Percentiles rank a stretch among this genome's conserved stretches.
These are phyloP conservation scores for Tetracladium setigerum DNA, from an alignment of 495 filamentous ascomycete genomes.

Conservation along the genomic window DNA sequence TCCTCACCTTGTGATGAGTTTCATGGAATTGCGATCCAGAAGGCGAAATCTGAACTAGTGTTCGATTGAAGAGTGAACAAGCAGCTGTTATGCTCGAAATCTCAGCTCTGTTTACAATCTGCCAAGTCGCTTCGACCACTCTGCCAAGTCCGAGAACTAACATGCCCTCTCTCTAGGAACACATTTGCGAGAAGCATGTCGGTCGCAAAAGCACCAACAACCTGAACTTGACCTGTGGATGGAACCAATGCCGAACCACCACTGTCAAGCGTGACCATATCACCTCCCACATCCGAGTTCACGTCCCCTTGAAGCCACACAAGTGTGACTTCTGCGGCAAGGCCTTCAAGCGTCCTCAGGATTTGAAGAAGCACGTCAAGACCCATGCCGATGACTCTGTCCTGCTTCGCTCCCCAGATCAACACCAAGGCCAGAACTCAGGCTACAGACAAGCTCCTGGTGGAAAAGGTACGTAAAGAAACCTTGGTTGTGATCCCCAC, in stretches of 20 bases:
- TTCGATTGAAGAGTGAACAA: no score
- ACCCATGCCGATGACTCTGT: slow-evolving; percentile 91
- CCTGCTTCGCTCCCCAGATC: slow-evolving; percentile 68
- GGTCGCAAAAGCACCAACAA: slow-evolving; percentile 99
- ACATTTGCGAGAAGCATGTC: slow-evolving; percentile 97
- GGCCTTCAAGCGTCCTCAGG: slow-evolving; percentile 98
- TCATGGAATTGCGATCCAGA: no score
- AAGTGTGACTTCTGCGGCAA: slow-evolving; percentile 98
- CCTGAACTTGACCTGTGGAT: slow-evolving; percentile 92
- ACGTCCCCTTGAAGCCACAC: slow-evolving; percentile 96
- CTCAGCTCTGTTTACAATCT: slow-evolving; percentile 1
- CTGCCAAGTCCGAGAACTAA: slow-evolving; percentile 5
- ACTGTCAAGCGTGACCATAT: slow-evolving; percentile 99
- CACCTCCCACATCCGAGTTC: slow-evolving; percentile 97
- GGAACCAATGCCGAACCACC: slow-evolving; percentile 91
- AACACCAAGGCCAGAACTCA: slow-evolving; percentile 53
- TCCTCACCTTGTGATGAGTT: no score
- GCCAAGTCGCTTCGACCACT: background rate
- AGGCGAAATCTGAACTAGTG: no score
- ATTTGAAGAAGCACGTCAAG: slow-evolving; percentile 99
- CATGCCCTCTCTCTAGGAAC: slow-evolving; percentile 57
- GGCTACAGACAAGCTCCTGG: slow-evolving; percentile 43
- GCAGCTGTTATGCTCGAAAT: slow-evolving; percentile 4
- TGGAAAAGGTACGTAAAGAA: slow-evolving; percentile 46
- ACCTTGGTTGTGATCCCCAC: slow-evolving; percentile 15